Evolutionary conservation across 441 rosid species (phyloP).

Genomic region (Gossypium schwendimanii): DNA sequence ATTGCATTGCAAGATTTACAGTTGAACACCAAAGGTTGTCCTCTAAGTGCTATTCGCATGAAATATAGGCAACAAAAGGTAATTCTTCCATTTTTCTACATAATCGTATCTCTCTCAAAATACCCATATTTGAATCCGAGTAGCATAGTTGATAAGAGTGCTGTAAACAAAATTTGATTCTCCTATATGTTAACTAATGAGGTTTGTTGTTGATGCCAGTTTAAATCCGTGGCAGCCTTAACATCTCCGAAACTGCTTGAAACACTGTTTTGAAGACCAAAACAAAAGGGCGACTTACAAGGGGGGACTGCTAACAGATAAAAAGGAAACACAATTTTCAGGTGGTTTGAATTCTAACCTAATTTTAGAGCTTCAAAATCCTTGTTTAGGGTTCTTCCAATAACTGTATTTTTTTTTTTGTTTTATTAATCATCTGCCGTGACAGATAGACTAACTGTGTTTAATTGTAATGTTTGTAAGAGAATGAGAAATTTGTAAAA

Average conservation of each 20-base stretch:
- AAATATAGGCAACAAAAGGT: conserved; percentile 60
- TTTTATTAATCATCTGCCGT: neutral
- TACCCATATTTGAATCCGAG: neutral
- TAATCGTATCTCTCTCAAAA: neutral
- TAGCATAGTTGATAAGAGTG: neutral
- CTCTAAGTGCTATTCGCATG: conserved; percentile 41
- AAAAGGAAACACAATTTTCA: neutral
- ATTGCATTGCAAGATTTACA: conserved; percentile 52
- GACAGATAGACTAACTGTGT: neutral
- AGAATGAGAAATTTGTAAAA: conserved; percentile 4
- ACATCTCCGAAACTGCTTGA: conserved; percentile 45
- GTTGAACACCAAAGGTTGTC: conserved; percentile 45
- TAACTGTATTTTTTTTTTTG: neutral
- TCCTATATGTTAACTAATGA: neutral
- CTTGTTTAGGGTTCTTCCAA: conserved; percentile 15
- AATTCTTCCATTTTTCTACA: conserved; percentile 4
- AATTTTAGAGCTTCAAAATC: neutral
- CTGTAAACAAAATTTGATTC: too few species aligned
- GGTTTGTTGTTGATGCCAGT: conserved; percentile 29
- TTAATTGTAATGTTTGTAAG: conserved; percentile 1
- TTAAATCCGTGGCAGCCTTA: conserved; percentile 45
- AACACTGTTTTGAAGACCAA: conserved; percentile 32
- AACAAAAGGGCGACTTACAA: conserved; percentile 11
- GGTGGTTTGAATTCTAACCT: conserved; percentile 16
- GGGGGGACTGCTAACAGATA: conserved; percentile 22